These are phyloP conservation scores for Termitomyces sp. DNA, from an alignment of 768 basidiomycete species.

Conservation along the genomic window DNA sequence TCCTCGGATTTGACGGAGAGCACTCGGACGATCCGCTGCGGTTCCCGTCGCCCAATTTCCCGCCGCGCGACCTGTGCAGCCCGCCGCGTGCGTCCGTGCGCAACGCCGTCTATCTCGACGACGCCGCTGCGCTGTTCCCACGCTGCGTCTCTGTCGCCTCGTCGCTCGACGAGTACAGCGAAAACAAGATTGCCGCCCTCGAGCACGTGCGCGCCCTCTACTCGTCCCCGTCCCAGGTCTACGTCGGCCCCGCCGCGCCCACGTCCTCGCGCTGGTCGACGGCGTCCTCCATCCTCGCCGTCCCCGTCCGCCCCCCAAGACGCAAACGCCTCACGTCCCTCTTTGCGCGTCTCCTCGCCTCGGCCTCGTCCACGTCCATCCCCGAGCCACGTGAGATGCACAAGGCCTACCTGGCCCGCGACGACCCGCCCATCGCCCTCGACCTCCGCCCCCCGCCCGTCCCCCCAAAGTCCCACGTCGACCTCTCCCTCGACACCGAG, in stretches of 20 bases:
- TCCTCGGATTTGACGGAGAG: constrained; percentile 19
- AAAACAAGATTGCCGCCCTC: not conserved
- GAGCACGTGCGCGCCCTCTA: constrained; percentile 7
- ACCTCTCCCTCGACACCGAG: not conserved
- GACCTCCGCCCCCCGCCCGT: not conserved
- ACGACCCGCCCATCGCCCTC: constrained; percentile 7
- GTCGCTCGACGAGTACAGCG: constrained; percentile 5
- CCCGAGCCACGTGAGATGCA: constrained; percentile 7
- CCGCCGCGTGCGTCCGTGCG: constrained; percentile 6
- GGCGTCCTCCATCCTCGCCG: constrained; percentile 4
- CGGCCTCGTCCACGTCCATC: not conserved
- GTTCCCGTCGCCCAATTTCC: constrained; percentile 15
- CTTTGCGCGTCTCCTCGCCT: constrained; percentile 8
- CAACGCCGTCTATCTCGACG: constrained; percentile 35
- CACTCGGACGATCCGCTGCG: constrained; percentile 17
- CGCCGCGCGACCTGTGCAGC: constrained; percentile 5
- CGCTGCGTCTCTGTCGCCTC: not conserved
- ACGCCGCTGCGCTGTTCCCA: constrained; percentile 21
- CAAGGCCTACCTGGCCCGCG: constrained; percentile 8
- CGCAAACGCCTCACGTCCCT: constrained; percentile 13
- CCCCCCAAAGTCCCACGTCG: not conserved
- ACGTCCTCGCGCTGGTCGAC: constrained; percentile 12
- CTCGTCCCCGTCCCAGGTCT: constrained; percentile 10
- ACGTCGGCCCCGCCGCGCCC: constrained; percentile 8
- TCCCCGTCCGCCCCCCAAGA: not conserved